Percentiles rank a stretch among this genome's conserved stretches.
phyloP scores from a whole-genome alignment of 1,284 basidiomycete species.

The Ganoderma lingzhi region DNA sequence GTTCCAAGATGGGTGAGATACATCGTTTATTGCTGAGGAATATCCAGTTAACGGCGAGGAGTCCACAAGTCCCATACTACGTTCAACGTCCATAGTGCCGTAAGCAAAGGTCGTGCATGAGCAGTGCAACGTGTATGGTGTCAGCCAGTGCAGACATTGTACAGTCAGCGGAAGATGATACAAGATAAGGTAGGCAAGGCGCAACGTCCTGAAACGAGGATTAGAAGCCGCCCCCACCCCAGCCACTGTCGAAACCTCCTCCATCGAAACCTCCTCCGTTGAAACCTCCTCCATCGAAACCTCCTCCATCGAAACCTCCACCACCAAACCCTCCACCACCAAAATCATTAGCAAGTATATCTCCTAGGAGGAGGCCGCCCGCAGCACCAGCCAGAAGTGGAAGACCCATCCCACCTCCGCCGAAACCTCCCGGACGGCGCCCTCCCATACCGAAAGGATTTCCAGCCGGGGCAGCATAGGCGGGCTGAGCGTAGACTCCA shows the following conservation, averaged over 20 bases:
- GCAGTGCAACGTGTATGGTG: background rate
- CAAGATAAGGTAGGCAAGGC: background rate
- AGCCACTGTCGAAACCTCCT: slow-evolving; percentile 26
- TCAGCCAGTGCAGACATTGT: background rate
- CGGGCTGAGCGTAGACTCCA: slow-evolving; percentile 28
- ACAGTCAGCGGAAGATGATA: background rate
- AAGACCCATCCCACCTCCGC: slow-evolving; percentile 47
- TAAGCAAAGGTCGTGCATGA: background rate
- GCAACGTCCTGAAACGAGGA: background rate
- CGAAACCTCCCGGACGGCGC: slow-evolving; percentile 25
- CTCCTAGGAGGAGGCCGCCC: slow-evolving; percentile 66
- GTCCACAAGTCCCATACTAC: background rate
- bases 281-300: slow-evolving; percentile 28
- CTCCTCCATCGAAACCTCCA: slow-evolving; percentile 26
- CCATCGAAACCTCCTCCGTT: slow-evolving; percentile 28
- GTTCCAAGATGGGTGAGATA: too few relatives aligned
- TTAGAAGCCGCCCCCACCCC: slow-evolving; percentile 27
- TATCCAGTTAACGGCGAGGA: too few relatives aligned
- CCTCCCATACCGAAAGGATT: slow-evolving; percentile 32
- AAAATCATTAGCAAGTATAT: slow-evolving; percentile 44
- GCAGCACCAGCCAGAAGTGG: slow-evolving; percentile 67
- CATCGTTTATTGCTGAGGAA: too few relatives aligned
- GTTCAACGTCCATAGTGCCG: too few relatives aligned
- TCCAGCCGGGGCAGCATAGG: slow-evolving; percentile 38
- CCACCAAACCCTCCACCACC: slow-evolving; percentile 19